Percentiles rank a stretch among this genome's conserved stretches.
Evolutionary conservation across 2,329 filamentous ascomycete genomes (phyloP).

Genomic region (Incumbomyces delicatus): DNA sequence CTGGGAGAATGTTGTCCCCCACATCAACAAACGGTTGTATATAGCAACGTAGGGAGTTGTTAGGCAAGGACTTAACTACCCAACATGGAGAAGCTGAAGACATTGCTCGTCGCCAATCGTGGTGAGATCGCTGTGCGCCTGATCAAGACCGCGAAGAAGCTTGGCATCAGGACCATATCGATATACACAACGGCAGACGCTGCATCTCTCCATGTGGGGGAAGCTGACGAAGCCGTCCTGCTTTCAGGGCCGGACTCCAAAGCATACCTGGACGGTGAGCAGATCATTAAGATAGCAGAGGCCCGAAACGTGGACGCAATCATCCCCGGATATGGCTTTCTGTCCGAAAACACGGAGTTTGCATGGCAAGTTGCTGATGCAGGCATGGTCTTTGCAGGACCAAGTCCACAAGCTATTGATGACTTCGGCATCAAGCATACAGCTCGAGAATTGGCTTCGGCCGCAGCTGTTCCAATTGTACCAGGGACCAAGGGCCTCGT

Average conservation of each 20-base stretch:
- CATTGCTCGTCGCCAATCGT: slow-evolving; percentile 49
- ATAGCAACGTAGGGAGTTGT: too few relatives aligned
- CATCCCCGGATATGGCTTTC: slow-evolving; percentile 58
- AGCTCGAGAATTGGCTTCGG: slow-evolving; percentile 44
- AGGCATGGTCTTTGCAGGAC: slow-evolving; percentile 52
- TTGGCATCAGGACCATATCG: slow-evolving; percentile 44
- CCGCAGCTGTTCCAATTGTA: slow-evolving; percentile 45
- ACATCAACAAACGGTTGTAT: too few relatives aligned
- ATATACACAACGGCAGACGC: slow-evolving; percentile 51
- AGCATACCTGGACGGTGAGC: slow-evolving; percentile 33
- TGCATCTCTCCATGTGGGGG: slow-evolving; percentile 43
- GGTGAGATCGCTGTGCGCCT: slow-evolving; percentile 50
- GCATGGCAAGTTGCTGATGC: slow-evolving; percentile 43
- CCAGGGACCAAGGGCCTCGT: slow-evolving; percentile 44
- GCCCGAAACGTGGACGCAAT: slow-evolving; percentile 45
- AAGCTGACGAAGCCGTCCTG: slow-evolving; percentile 45
- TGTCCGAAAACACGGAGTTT: slow-evolving; percentile 55
- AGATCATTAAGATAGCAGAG: slow-evolving; percentile 43
- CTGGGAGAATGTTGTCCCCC: too few relatives aligned
- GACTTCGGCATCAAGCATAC: slow-evolving; percentile 51
- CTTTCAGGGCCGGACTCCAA: slow-evolving; percentile 40
- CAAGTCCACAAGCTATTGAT: slow-evolving; percentile 44
- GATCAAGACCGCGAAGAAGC: slow-evolving; percentile 34
- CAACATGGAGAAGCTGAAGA: slow-evolving; percentile 35
- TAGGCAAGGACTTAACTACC: too few relatives aligned